Conservation (phyloP, 1,284 basidiomycete species). For the Ceratobasidium sp. region DNA sequence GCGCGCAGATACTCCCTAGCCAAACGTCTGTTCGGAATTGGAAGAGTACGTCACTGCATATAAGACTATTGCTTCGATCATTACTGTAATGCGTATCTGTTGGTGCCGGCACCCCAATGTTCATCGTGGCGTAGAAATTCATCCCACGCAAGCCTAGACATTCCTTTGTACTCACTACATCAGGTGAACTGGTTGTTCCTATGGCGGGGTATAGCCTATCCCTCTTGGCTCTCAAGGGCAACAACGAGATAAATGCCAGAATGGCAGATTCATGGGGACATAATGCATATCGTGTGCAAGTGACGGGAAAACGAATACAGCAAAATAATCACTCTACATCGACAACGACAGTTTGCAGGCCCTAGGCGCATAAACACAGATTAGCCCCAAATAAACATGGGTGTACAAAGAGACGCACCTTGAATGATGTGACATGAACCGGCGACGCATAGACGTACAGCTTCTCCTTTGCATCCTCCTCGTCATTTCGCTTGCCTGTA, state of each 20-base stretch:
- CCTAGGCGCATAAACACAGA: conserved; percentile 62
- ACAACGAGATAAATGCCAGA: not conserved
- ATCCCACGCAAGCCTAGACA: too few relatives aligned
- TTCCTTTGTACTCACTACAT: too few relatives aligned
- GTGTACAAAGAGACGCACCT: conserved; percentile 68
- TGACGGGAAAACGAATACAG: conserved; percentile 38
- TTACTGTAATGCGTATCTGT: too few relatives aligned
- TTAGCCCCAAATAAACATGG: not conserved
- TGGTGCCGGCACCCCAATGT: too few relatives aligned
- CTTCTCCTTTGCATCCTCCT: conserved; percentile 97
- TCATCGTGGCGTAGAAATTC: too few relatives aligned
- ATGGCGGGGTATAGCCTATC: too few relatives aligned
- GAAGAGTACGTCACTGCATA: too few relatives aligned
- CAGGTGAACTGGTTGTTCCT: too few relatives aligned
- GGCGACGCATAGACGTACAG: conserved; percentile 91
- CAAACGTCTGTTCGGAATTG: too few relatives aligned
- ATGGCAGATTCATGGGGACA: conserved; percentile 38
- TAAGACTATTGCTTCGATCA: too few relatives aligned
- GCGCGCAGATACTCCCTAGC: too few relatives aligned
- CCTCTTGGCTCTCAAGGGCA: too few relatives aligned
- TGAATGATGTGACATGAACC: conserved; percentile 86
- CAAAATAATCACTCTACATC: conserved; percentile 68
- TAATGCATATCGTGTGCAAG: conserved; percentile 42
- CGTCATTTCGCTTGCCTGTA: conserved; percentile 89
- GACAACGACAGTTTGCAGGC: conserved; percentile 84